Evolutionary conservation across 2,329 filamentous ascomycete species (phyloP).

Genomic region (Penicillium hesseltinei): DNA sequence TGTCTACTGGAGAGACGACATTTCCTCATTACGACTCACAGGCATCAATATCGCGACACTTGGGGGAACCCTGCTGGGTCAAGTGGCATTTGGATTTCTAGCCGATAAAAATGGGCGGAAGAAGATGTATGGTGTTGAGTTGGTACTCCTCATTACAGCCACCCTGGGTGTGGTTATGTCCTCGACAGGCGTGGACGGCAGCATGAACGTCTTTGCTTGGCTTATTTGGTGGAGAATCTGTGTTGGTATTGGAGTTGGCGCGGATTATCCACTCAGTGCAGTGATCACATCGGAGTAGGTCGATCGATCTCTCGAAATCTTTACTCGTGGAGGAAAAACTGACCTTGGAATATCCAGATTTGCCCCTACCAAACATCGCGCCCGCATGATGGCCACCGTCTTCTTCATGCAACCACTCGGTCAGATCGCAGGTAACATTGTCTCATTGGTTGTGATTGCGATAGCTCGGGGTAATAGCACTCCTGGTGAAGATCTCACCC

Average conservation of each 20-base stretch:
- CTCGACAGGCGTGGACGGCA: slow-evolving; percentile 43
- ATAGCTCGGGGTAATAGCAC: slow-evolving; percentile 25
- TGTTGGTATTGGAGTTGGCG: slow-evolving; percentile 59
- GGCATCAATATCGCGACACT: slow-evolving; percentile 50
- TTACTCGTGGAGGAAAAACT: background rate
- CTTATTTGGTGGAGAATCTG: slow-evolving; percentile 50
- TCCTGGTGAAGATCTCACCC: slow-evolving; percentile 28
- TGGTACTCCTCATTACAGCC: slow-evolving; percentile 48
- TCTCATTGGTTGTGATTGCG: slow-evolving; percentile 52
- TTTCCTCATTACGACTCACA: slow-evolving; percentile 35
- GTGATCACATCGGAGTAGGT: slow-evolving; percentile 67
- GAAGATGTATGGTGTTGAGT: slow-evolving; percentile 52
- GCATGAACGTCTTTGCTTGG: slow-evolving; percentile 48
- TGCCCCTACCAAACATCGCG: slow-evolving; percentile 58
- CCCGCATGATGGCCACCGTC: slow-evolving; percentile 66
- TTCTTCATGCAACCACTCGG: slow-evolving; percentile 70
- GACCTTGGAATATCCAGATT: slow-evolving; percentile 33
- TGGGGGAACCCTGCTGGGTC: slow-evolving; percentile 48
- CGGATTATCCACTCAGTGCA: slow-evolving; percentile 65
- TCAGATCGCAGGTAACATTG: slow-evolving; percentile 63
- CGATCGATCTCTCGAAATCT: background rate
- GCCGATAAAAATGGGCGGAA: slow-evolving; percentile 50
- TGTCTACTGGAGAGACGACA: slow-evolving; percentile 48
- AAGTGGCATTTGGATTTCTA: slow-evolving; percentile 48
- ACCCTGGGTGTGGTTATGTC: slow-evolving; percentile 49